phyloP scores from a whole-genome alignment of 148 eudicot genomes.

The Rhododendron vialii region DNA sequence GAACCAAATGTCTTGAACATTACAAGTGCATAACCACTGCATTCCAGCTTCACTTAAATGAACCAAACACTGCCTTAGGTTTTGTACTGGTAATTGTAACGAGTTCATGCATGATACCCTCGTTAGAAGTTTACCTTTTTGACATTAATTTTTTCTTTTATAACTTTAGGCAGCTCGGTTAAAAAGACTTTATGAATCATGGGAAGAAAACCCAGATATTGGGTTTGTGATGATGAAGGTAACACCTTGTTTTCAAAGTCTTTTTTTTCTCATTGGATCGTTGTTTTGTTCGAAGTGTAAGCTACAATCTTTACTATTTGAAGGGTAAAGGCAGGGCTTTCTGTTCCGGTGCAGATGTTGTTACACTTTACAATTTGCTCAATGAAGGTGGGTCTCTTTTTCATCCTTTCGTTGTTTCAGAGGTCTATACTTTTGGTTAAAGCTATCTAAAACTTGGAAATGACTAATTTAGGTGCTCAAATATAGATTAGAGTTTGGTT shows the following conservation, averaged over 20 bases:
- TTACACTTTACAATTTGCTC: constrained; percentile 48
- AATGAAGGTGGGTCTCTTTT: constrained; percentile 60
- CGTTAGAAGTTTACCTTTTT: not conserved
- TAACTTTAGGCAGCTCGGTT: constrained; percentile 57
- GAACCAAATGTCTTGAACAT: not conserved
- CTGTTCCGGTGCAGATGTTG: constrained; percentile 24
- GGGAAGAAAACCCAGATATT: constrained; percentile 93
- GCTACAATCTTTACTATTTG: constrained; percentile 16
- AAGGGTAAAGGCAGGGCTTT: constrained; percentile 84
- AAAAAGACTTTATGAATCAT: constrained; percentile 71
- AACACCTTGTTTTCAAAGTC: not conserved
- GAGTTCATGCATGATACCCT: not conserved
- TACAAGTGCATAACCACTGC: not conserved
- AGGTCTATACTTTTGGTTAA: not conserved
- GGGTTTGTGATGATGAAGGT: constrained; percentile 93
- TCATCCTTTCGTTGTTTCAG: not conserved
- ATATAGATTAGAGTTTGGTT: not conserved
- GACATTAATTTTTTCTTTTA: not conserved
- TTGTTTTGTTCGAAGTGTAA: constrained; percentile 6
- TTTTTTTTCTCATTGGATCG: not conserved
- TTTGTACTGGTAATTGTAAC: not conserved
- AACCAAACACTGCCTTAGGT: not conserved
- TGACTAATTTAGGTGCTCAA: constrained; percentile 6
- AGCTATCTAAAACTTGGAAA: not conserved
- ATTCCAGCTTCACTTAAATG: not conserved